Conservation (phyloP, 176 grass and related monocot species). For the Thalia dealbata region DNA sequence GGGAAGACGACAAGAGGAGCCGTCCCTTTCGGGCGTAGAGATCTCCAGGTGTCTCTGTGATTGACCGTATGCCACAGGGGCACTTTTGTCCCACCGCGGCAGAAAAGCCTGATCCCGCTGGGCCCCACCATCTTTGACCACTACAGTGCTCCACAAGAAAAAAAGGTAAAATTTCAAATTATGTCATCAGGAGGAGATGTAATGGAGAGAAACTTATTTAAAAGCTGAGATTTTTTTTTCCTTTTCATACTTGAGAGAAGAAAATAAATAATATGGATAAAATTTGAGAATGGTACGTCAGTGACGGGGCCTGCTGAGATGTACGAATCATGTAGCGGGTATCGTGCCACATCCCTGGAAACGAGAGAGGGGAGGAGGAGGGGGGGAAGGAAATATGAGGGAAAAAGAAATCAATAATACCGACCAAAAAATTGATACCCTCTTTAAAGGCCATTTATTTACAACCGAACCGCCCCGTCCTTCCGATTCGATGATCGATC, state of each 20-base stretch:
- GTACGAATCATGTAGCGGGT: slow-evolving; percentile 4
- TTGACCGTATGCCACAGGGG: slow-evolving; percentile 11
- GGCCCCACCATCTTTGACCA: slow-evolving; percentile 13
- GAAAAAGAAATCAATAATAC: slow-evolving; percentile 11
- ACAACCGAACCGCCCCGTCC: neutral
- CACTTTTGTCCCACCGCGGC: slow-evolving; percentile 9
- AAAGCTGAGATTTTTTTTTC: no score
- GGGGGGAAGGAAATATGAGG: neutral
- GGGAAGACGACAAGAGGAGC: slow-evolving; percentile 47
- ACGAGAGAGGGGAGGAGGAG: slow-evolving; percentile 1
- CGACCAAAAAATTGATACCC: slow-evolving; percentile 8
- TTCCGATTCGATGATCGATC: no score
- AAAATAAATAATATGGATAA: neutral
- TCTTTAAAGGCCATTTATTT: slow-evolving; percentile 13
- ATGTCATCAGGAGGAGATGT: neutral
- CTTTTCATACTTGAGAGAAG: no score
- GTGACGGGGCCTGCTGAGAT: neutral
- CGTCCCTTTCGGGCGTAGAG: slow-evolving; percentile 31
- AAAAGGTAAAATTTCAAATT: neutral
- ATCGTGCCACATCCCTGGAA: neutral
- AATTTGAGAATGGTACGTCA: neutral
- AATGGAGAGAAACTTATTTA: no score
- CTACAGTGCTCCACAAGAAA: neutral
- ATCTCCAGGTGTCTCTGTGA: slow-evolving; percentile 14
- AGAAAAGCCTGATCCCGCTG: slow-evolving; percentile 1